Conservation (phyloP, 1,284 basidiomycete species). For the Apiotrichum montevideense region DNA sequence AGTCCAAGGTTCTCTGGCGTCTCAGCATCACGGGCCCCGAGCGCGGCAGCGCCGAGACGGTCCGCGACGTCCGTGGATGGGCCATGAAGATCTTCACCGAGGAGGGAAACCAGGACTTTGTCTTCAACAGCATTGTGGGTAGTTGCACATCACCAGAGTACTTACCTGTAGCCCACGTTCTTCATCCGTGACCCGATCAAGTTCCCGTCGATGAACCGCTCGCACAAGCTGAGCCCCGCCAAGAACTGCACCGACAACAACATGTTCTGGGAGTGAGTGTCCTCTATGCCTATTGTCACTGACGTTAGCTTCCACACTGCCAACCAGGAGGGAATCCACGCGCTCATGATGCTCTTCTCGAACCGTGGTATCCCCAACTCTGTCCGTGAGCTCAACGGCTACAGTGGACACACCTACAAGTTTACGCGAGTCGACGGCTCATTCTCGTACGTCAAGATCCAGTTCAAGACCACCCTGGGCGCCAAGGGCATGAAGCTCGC, state of each 20-base stretch:
- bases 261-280: slow-evolving; percentile 64
- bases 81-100: slow-evolving; percentile 82
- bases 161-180: slow-evolving; percentile 56
- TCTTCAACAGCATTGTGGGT: slow-evolving; percentile 34
- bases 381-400: slow-evolving; percentile 77
- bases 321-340: slow-evolving; percentile 57
- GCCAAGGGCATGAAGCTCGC: slow-evolving; percentile 57
- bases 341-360: slow-evolving; percentile 72
- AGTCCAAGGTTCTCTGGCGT: slow-evolving; percentile 68
- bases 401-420: slow-evolving; percentile 49
- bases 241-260: slow-evolving; percentile 49
- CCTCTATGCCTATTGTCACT: slow-evolving; percentile 9
- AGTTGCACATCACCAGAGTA: slow-evolving; percentile 26
- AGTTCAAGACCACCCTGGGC: slow-evolving; percentile 70
- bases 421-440: slow-evolving; percentile 52
- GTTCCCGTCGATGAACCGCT: slow-evolving; percentile 74
- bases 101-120: slow-evolving; percentile 79
- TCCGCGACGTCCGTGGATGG: slow-evolving; percentile 82
- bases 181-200: slow-evolving; percentile 77
- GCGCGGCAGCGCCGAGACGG: slow-evolving; percentile 58
- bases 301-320: slow-evolving; percentile 48
- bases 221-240: slow-evolving; percentile 59
- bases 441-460: slow-evolving; percentile 75
- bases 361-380: slow-evolving; percentile 75
- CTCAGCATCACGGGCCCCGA: slow-evolving; percentile 77